These are phyloP conservation scores for Penicillium italicum DNA, from an alignment of 2,329 filamentous ascomycete genomes.

Conservation along the genomic window DNA sequence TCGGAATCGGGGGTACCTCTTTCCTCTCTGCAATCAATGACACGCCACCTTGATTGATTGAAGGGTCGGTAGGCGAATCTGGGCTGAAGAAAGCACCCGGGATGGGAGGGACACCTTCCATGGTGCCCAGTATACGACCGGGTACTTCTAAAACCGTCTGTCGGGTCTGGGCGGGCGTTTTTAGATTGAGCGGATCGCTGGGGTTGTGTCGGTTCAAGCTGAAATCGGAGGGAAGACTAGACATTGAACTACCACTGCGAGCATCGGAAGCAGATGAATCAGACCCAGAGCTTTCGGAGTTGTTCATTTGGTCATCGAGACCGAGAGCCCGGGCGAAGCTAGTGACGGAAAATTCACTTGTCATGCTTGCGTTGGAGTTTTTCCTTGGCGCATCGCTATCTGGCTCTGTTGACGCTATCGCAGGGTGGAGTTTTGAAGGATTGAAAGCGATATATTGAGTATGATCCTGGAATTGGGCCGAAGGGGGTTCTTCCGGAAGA, in stretches of 20 bases:
- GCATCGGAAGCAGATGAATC: slow-evolving; percentile 59
- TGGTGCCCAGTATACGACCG: slow-evolving; percentile 33
- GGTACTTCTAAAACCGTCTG: slow-evolving; percentile 28
- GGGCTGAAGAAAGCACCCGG: slow-evolving; percentile 34
- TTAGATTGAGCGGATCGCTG: slow-evolving; percentile 43
- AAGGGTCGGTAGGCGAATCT: slow-evolving; percentile 49
- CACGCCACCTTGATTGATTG: slow-evolving; percentile 41
- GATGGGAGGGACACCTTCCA: slow-evolving; percentile 30
- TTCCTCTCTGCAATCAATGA: slow-evolving; percentile 32
- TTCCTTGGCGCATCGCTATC: slow-evolving; percentile 18
- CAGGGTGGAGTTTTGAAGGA: slow-evolving; percentile 22
- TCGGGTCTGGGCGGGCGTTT: slow-evolving; percentile 44
- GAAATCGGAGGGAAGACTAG: slow-evolving; percentile 51
- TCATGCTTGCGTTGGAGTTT: slow-evolving; percentile 30
- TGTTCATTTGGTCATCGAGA: slow-evolving; percentile 61
- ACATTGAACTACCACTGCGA: slow-evolving; percentile 60
- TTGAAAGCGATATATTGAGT: slow-evolving; percentile 22
- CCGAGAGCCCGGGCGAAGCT: slow-evolving; percentile 41
- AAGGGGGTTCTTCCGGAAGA: slow-evolving; percentile 17
- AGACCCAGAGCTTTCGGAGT: slow-evolving; percentile 62
- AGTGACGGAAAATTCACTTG: slow-evolving; percentile 35
- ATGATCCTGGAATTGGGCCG: slow-evolving; percentile 11
- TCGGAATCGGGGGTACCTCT: neutral
- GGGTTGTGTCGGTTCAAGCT: slow-evolving; percentile 31
- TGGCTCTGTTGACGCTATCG: slow-evolving; percentile 15